Conservation (phyloP, 2,329 filamentous ascomycete genomes). For the Pseudogymnoascus sp. region DNA sequence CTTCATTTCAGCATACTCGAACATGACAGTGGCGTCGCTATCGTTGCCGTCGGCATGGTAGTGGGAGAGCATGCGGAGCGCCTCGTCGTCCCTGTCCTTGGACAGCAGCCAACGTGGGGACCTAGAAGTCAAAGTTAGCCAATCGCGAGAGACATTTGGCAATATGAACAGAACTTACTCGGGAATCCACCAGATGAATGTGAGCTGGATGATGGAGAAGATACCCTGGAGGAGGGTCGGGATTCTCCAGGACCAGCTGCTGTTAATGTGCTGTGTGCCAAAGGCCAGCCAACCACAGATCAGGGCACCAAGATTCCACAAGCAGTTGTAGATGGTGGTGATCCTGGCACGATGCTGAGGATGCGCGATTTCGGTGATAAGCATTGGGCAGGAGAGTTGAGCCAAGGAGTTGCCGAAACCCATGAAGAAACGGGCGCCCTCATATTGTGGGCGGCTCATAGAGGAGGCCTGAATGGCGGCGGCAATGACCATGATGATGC, state of each 20-base stretch:
- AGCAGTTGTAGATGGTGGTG: slow-evolving; percentile 26
- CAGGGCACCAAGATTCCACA: slow-evolving; percentile 31
- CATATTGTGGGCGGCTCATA: slow-evolving; percentile 29
- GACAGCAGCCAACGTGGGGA: slow-evolving; percentile 54
- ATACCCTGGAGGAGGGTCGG: slow-evolving; percentile 37
- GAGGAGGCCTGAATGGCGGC: slow-evolving; percentile 32
- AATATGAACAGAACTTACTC: slow-evolving; percentile 28
- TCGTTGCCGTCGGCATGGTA: slow-evolving; percentile 51
- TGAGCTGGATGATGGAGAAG: slow-evolving; percentile 38
- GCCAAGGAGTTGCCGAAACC: slow-evolving; percentile 35
- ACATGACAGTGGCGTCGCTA: slow-evolving; percentile 37
- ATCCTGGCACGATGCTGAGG: slow-evolving; percentile 30
- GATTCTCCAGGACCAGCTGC: slow-evolving; percentile 32
- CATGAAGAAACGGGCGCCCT: slow-evolving; percentile 31
- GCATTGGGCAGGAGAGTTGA: slow-evolving; percentile 29
- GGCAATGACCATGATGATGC: slow-evolving; percentile 29
- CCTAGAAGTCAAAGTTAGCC: slow-evolving; percentile 38
- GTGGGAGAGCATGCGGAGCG: slow-evolving; percentile 42
- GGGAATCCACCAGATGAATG: slow-evolving; percentile 10
- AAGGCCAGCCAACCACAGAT: slow-evolving; percentile 32
- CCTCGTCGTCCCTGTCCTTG: slow-evolving; percentile 45
- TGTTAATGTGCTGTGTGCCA: slow-evolving; percentile 29
- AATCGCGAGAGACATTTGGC: slow-evolving; percentile 48
- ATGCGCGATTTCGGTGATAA: slow-evolving; percentile 30
- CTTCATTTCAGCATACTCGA: slow-evolving; percentile 33